Evolutionary conservation across 1,284 basidiomycete genomes (phyloP).

Genomic region (Xerocomus nothofagi): DNA sequence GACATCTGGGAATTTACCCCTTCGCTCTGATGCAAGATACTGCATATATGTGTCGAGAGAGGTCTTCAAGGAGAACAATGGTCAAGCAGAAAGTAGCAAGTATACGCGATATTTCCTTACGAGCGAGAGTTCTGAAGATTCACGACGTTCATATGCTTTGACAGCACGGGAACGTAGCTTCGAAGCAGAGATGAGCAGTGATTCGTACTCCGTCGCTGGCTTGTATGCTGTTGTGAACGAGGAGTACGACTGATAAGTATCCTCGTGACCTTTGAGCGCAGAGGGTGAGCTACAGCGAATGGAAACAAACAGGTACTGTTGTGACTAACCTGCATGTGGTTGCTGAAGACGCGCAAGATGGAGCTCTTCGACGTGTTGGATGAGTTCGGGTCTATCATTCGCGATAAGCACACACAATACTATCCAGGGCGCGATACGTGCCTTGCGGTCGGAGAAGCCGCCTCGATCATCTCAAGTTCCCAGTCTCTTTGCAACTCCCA

Average conservation of each 20-base stretch:
- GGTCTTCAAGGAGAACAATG: conserved; percentile 25
- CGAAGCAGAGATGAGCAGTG: conserved; percentile 71
- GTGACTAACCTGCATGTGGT: conserved; percentile 62
- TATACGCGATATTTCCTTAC: conserved; percentile 36
- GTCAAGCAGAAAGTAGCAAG: conserved; percentile 4
- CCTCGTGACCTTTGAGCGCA: conserved; percentile 55
- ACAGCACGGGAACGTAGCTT: conserved; percentile 61
- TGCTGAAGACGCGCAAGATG: conserved; percentile 61
- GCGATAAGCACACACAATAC: conserved; percentile 31
- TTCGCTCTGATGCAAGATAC: conserved; percentile 66
- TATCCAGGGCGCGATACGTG: conserved; percentile 29
- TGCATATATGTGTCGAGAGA: conserved; percentile 62
- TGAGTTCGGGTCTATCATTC: conserved; percentile 30
- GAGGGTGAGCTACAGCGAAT: conserved; percentile 7
- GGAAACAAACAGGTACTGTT: neutral
- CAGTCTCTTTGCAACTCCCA: conserved; percentile 78
- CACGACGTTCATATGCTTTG: conserved; percentile 62
- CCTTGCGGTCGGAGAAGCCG: conserved; percentile 47
- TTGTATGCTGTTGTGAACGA: conserved; percentile 80
- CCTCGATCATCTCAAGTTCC: conserved; percentile 65
- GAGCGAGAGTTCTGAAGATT: conserved; percentile 57
- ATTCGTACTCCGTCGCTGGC: conserved; percentile 75
- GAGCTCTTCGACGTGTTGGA: conserved; percentile 49
- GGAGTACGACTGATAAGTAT: conserved; percentile 83
- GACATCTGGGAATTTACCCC: conserved; percentile 63